Conservation (phyloP, 2,329 filamentous ascomycete genomes). For the Amphichorda felina region DNA sequence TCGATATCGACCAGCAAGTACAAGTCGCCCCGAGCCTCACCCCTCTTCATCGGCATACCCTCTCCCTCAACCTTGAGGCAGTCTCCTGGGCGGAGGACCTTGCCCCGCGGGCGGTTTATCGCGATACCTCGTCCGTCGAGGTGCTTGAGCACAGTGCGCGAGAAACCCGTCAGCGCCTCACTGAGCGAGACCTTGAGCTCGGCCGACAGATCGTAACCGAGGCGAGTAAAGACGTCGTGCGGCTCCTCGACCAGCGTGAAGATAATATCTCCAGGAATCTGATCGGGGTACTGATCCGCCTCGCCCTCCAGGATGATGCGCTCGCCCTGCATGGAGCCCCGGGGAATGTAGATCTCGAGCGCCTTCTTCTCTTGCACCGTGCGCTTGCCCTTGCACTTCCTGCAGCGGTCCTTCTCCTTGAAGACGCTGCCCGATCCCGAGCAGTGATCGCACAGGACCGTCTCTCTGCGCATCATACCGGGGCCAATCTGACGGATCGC, state of each 20-base stretch:
- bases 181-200: constrained; percentile 69
- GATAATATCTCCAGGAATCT: constrained; percentile 84
- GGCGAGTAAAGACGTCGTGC: constrained; percentile 72
- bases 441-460: constrained; percentile 72
- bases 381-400: constrained; percentile 93
- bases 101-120: constrained; percentile 67
- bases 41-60: constrained; percentile 88
- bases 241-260: constrained; percentile 76
- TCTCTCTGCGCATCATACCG: constrained; percentile 72
- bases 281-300: constrained; percentile 82
- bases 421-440: constrained; percentile 75
- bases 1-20: constrained; percentile 78
- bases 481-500: constrained; percentile 76
- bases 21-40: constrained; percentile 73
- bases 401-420: constrained; percentile 96
- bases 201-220: constrained; percentile 74
- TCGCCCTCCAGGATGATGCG: constrained; percentile 85
- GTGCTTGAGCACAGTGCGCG: constrained; percentile 80
- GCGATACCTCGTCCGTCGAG: constrained; percentile 87
- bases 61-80: constrained; percentile 78
- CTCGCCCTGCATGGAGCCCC: constrained; percentile 77
- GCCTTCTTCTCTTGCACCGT: constrained; percentile 85
- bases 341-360: constrained; percentile 89
- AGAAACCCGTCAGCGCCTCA: constrained; percentile 82
- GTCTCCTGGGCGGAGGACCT: constrained; percentile 73